Base-by-base conservation (phyloP, 1,284 basidiomycete species). In the Rhodotorula sp. region DNA sequence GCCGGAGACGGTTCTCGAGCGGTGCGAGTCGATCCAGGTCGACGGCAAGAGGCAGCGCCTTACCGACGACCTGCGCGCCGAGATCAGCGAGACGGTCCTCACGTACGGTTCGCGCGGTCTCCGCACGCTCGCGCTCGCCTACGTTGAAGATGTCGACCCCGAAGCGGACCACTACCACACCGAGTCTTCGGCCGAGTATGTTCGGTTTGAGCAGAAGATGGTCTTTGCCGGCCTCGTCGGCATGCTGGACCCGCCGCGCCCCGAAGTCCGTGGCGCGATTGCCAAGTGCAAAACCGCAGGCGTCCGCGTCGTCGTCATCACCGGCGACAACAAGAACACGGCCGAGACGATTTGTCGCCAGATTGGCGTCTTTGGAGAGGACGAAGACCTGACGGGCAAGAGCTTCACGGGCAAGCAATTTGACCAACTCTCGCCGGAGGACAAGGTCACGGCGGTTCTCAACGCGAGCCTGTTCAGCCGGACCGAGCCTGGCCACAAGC, bases 181-280 rank as follows among this genome's bases (percentile, higher is more conserved):
- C 2, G 86, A 92, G 70, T 88, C 87, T 77, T 85, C 90, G 2
- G 85, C 85, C 64, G 92, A 97, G 74, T 97, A 97, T 79, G 84
- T 88, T 56, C 87, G 88, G 58, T 97, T 98, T 79, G 95, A 98
- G 82, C 88, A 88, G 79, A 85, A 92, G 78, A 86, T 99, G 78
- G 91, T 91, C 2, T 95, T 99, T 80, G 92, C 97, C 69, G 94
- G 93, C 43, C 85, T 99, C 48, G 93, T 97, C 64, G 97, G 93
- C 68, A 99, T 99, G 95, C 86, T 95, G 49, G 97, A 99, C 80
- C 97, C 95, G 21, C 97, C 97, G 21, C 90, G 97, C 38, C 95
- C 95, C 19, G 97, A 98, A 82, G 95, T 95, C 38, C 86, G 86
- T 58, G 84, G 82, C 52, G 95, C 97, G 21, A 89, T 99, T 55